A percentile compares a stretch with the other conserved stretches of the same genome.
Evolutionary conservation across 106 monocot genomes (phyloP).

Genomic region (Agapanthus africanus): DNA sequence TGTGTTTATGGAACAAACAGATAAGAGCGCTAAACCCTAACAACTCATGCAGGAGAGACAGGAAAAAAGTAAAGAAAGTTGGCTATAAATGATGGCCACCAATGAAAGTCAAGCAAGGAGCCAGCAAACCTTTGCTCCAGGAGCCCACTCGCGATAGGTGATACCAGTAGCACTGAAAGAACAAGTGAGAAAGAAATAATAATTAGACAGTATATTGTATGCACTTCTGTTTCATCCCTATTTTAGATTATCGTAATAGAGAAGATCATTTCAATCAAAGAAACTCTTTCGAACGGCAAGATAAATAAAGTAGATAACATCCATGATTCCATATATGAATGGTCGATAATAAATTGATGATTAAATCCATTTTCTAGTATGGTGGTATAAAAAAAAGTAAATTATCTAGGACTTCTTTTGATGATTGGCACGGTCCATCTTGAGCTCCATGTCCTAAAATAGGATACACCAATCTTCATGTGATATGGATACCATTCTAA

Average conservation of each 20-base stretch:
- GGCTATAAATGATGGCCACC: not conserved
- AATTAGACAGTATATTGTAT: not conserved
- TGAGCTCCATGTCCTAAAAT: too few species aligned
- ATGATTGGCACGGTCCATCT: too few species aligned
- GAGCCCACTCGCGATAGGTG: slow-evolving; percentile 98
- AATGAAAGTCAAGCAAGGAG: not conserved
- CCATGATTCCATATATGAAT: not conserved
- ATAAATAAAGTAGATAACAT: not conserved
- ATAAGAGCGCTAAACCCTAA: not conserved
- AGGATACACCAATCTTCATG: too few species aligned
- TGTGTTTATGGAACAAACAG: too few species aligned
- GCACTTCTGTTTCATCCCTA: not conserved
- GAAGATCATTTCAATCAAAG: too few species aligned
- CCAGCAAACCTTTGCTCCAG: slow-evolving; percentile 80
- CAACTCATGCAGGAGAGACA: not conserved
- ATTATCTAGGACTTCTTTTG: too few species aligned
- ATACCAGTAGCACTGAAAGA: slow-evolving; percentile 64
- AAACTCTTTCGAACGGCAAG: not conserved
- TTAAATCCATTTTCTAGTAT: too few species aligned
- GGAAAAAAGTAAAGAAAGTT: not conserved
- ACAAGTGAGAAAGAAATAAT: slow-evolving; percentile 9
- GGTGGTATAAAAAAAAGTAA: too few species aligned
- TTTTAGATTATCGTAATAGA: not conserved
- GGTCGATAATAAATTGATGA: not conserved
- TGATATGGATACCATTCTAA: too few species aligned